Evolutionary conservation across 441 rosid species (phyloP), one percentile per base, ranked within the genome.

Genomic region (Croton setiger): DNA sequence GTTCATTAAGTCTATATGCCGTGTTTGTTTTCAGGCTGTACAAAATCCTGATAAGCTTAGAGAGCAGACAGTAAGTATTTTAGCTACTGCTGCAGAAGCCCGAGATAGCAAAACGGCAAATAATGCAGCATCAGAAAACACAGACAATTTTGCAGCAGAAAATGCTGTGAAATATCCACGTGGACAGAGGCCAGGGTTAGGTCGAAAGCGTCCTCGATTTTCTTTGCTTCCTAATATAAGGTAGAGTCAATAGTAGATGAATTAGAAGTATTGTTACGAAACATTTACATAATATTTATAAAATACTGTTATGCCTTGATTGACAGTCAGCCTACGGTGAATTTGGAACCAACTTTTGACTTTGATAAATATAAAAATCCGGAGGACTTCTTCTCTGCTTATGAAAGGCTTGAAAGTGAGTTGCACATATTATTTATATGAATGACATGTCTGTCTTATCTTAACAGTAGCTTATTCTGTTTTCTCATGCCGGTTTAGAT

Each of bases 371-470:
- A 81, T 67, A 81, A 81, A 45, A 92, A 81, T 37, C 94, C 96
- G 0, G 90, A 83, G 54, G 96, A 92, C 9, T 90, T 71, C 70
- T 92, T 90, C 78, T 67, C 66, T 64, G 98, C 89, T 31, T 92
- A 53, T 69, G 97, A 86, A 61, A 87, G 71, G 75, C 76, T 54
- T 63, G 75, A 83, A 75, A 76, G 98, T 94, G 81, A 87, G 88
- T 74, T 61, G 17, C 3, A 37, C 7, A 27, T 66, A 44, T 31
- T 36, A 66, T 56, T 41, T 71, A 58, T 73, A n/a, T 27, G 17
- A 27, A 56, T 55, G 33, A 64, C 60, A 44, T 47, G 36, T 37
- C 63, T 12, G 33, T 31, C 1, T 65, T 67, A 5, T 64, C 18
- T 60, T 8, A 21, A 47, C 60, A 27, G 59, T 72, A 60, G 58